Evolutionary conservation across 306 rosid genomes (phyloP), one percentile per base, ranked within the genome.

Genomic region (Argentina anserina): DNA sequence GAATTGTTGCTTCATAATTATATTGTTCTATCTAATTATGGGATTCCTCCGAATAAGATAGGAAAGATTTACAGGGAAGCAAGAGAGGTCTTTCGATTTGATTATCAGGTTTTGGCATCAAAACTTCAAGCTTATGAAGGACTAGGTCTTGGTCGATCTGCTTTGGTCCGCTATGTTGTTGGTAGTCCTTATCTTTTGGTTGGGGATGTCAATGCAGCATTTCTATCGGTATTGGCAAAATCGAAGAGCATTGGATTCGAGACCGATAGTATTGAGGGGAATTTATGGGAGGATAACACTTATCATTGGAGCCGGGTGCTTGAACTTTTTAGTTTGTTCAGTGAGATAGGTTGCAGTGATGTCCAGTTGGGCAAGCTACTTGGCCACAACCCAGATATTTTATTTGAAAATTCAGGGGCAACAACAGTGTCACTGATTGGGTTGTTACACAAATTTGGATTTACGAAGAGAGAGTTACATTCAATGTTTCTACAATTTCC

Each of bases 351-450:
- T 82, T 86, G 65, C 56, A 65, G 81, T 23, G 76, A 80, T 21
- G 83, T 83, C 56, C 81, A 80, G 68, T 67, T 87, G 80, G 84
- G 52, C 31, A 69, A 64, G 60, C 61, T 85, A 50, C 65, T 84
- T 59, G 9, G 74, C 26, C 63, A 43, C 45, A 81, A 62, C 46
- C 87, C 97, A 17, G 75, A 72, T 77, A 42, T 88, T 73, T 43
- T 90, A 76, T 92, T 90, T 75, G 90, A 88, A 63, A 86, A 80
- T 55, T 90, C 96, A 0, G 98, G 97, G 42, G 75, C 74, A 20
- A 79, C 64, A 71, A 70, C 89, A 15, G 49, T 86, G 9, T 83
- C 86, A 60, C 80, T 93, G 18, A 73, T 93, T 67, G 91, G 79
- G 14, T 87, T 87, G 61, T 66, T 93, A 39, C 33, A 82, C 23